Base-by-base conservation (phyloP, 2,329 filamentous ascomycete species). In the Lachnellula occidentalis region DNA sequence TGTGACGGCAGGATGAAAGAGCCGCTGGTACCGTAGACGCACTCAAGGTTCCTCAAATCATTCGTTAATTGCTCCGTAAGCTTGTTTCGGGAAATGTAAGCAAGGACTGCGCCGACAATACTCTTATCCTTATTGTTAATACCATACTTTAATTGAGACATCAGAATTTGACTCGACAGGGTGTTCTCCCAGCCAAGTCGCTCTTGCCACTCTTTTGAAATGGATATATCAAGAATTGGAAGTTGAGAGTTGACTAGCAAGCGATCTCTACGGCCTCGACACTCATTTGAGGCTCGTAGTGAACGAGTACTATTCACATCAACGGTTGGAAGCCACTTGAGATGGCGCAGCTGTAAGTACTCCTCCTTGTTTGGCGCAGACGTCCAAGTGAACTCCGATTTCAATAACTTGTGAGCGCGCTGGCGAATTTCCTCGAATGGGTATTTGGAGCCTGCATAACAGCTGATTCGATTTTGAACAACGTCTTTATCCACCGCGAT, bases 311-410 rank as follows among this genome's bases (percentile, higher is more conserved):
- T 50, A 34, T 54, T 24, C 1, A 39, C 37, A 24, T 50, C 39
- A 22, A n/a, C 39, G 2, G 58, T 48, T 1, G 62, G 64, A 22
- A 64, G 42, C 64, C 64, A 66, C n/a, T 51, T 51, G 1, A 57
- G 45, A 9, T 41, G 34, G n/a, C 51, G 47, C 4, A 64, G 17
- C 11, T 46, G 36, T 24, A 50, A 51, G 4, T 41, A 7, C 11
- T 47, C 37, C 11, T 45, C 14, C 4, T n/a, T 34, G 17, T 21
- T 24, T 11, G 34, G 15, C 15, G 45, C 5, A 2, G 45, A 22
- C 14, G 34, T 50, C 53, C 55, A 59, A 31, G n/a, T 34, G 31
- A 46, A 59, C 47, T 42, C 6, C 39, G 50, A 55, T 41, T 46
- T 41, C 15, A 64, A 49, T 4, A 62, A 31, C 2, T 31, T 49